Percentiles rank a stretch among this genome's conserved stretches.
These are phyloP conservation scores for Fusarium haematococcum DNA, from an alignment of 2,329 filamentous ascomycete genomes.

Conservation along the genomic window DNA sequence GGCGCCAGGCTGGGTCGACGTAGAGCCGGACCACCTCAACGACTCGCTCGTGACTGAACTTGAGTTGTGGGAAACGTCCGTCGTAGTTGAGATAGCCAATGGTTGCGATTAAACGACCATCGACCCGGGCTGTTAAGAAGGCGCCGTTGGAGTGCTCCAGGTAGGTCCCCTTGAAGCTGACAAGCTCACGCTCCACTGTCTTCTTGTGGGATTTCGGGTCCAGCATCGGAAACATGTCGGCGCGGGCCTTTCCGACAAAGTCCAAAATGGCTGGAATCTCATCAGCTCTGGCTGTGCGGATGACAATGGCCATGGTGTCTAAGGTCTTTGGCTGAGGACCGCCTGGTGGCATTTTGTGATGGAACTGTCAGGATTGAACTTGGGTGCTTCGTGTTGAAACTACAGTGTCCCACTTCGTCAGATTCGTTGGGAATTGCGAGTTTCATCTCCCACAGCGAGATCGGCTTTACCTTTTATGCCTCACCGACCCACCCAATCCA, in stretches of 20 bases:
- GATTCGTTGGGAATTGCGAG: neutral
- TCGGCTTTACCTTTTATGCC: neutral
- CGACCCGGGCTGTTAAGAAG: constrained; percentile 33
- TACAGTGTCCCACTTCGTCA: neutral
- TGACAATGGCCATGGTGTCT: constrained; percentile 19
- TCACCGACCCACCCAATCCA: neutral
- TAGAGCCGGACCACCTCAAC: constrained; percentile 46
- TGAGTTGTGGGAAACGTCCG: constrained; percentile 39
- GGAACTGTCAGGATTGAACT: neutral
- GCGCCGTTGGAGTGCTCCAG: constrained; percentile 36
- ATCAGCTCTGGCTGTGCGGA: constrained; percentile 24
- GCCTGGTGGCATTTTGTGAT: neutral
- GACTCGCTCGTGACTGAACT: constrained; percentile 23
- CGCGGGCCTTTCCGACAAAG: constrained; percentile 41
- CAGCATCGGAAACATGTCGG: constrained; percentile 45
- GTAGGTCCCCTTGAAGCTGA: constrained; percentile 37
- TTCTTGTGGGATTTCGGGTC: constrained; percentile 28
- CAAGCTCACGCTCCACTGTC: constrained; percentile 31
- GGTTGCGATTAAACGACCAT: constrained; percentile 38
- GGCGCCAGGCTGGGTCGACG: constrained; percentile 42
- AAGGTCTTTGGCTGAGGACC: neutral
- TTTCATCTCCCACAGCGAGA: neutral
- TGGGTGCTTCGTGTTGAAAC: neutral
- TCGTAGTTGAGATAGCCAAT: constrained; percentile 44
- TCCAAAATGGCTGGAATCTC: constrained; percentile 40